Evolutionary conservation across 179 eudicot genomes (phyloP), one percentile per base, ranked within the genome.

Genomic region (Silene vulgaris): DNA sequence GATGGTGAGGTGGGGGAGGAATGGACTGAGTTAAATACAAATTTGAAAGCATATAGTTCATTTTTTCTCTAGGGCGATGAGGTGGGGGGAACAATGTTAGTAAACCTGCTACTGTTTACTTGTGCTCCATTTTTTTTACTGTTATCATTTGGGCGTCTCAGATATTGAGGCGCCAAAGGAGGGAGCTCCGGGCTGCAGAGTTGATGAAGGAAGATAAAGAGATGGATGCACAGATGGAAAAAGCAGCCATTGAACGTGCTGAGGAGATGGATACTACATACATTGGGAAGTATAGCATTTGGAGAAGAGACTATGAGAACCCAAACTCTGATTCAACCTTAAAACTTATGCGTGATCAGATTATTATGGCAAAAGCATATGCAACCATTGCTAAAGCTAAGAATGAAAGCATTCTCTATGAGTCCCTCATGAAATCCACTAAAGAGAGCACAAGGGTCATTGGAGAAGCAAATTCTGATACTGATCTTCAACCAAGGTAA

Each of bases 341-440:
- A 35, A 96, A 89, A 79, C 97, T 96, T 69, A 96, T 96, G 96
- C 90, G 88, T 35, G 96, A 93, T 84, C 98, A 93, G 85, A 86
- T 96, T 76, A 91, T 96, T 83, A 96, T 96, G 99, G 99, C 97
- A 40, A 93, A 84, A 84, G 93, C 87, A 81, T 96, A 93, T 88
- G 97, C 97, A 40, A 89, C 87, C 74, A 89, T 96, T 76, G 96
- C 99, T 50, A 89, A 85, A 80, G 87, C 88, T 71, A 89, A 86
- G 80, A 91, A 91, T 77, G 90, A 95, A 59, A 83, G 74, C 26
- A 72, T 20, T 78, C 87, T 96, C 56, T 90, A 87, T 65, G 85
- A 90, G 82, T 87, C 97, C 71, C 87, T 95, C 17, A 81, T 88
- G 76, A 78, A 86, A 65, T 82, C 83, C 77, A 86, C 90, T 65